Evolutionary conservation across 176 grass and related monocot genomes (phyloP), one percentile per base, ranked within the genome.

Genomic region (Elaeis guineensis): DNA sequence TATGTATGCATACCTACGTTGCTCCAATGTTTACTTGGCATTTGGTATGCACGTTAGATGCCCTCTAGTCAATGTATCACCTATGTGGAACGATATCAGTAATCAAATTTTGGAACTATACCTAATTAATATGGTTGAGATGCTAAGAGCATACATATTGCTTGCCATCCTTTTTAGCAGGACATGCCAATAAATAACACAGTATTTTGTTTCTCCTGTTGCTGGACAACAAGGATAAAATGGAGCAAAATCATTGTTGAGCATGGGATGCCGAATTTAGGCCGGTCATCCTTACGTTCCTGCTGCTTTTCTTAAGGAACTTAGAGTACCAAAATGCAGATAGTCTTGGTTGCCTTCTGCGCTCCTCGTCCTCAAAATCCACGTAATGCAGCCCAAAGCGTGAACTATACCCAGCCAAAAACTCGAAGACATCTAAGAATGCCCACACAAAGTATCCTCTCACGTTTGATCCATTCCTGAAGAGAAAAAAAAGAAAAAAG

Each of bases 341-440:
- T 20, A 74, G 66, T 72, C 57, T 94, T 3, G 84, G 75, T 21
- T 70, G 60, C 11, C 84, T 69, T 21, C 73, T 66, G 25, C 18
- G 75, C 2, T 74, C 61, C 21, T 73, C 59, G 2, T 84, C 64
- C 0, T 82, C 15, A n/a, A 89, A 89, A 60, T 95, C 79, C 3
- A 95, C 86, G 14, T 74, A 57, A 66, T 90, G 86, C 15, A 90
- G 57, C 24, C 86, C 90, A 17, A 62, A 86, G 5, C 62, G 74
- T 39, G 25, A 54, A 53, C 60, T 30, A 53, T 81, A 86, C 22
- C 86, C 90, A 2, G 11, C 0, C 4, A 87, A 6, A 16, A 77
- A 62, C 62, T 95, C 83, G 28, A 87, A 87, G 1, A 90, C 26
- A 74, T 90, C 86, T 67, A 95, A 4, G 39, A 87, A 90, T 26